Evolutionary conservation across 1,284 basidiomycete species (phyloP), one percentile per base, ranked within the genome.

Genomic region (Puccinia hordei): DNA sequence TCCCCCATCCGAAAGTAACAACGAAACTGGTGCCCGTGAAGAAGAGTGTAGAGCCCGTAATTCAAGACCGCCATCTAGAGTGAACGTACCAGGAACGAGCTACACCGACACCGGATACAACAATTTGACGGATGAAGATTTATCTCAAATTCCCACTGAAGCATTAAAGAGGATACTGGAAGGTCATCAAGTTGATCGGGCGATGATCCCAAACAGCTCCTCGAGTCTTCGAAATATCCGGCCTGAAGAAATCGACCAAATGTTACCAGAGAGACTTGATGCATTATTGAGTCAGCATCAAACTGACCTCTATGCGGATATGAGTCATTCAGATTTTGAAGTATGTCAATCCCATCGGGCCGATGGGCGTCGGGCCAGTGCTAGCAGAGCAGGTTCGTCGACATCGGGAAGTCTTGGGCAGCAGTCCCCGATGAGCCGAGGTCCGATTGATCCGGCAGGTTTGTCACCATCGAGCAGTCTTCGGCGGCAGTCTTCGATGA

Each of bases 51-150:
- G 17, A 66, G 10, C 6, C 15, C 63, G 44, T n/a, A 57, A 55
- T 24, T 77, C 74, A 38, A 49, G 74, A 33, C 65, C 66, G 33
- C 30, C 65, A 59, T 78, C 76, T 49, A 65, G 66, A 27, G 27
- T 19, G 19, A 63, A 38, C 22, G 33, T 46, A 30, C 24, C 53
- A 19, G 38, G 71, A 53, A 44, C 17, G 2, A 44, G 19, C 30
- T 15, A 68, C 22, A 13, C 12, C 41, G 38, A 63, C 9, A 33
- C 4, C 9, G 9, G 27, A 17, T 63, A 63, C 35, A 22, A 35
- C 35, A 19, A 13, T 33, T 55, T 72, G 17, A 19, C 72, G 61
- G 24, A 73, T 38, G 72, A 61, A 44, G 72, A n/a, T 5, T 27
- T 19, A 24, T 55, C 19, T 24, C 53, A 55, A 55, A 55, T 63